phyloP scores from a whole-genome alignment of 352 stramenopile species.

The Elongisporangium undulatum region DNA sequence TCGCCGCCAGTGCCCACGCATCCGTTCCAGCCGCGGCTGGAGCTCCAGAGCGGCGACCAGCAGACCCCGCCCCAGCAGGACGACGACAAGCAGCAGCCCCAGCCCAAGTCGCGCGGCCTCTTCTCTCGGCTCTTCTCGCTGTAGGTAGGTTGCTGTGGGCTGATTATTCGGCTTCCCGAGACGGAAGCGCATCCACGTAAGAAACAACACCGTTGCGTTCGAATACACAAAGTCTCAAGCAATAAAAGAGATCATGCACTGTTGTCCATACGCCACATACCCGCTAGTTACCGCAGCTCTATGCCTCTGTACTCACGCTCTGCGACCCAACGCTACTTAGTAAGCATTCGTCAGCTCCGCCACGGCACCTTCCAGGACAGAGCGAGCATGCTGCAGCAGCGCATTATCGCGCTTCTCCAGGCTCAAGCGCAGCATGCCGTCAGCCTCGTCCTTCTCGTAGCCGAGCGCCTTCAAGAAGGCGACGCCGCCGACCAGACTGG shows the following conservation, averaged over 20 bases:
- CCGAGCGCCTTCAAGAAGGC: constrained; percentile 83
- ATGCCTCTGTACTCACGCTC: not conserved
- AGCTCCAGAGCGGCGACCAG: constrained; percentile 18
- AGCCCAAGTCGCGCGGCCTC: constrained; percentile 35
- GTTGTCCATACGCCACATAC: not conserved
- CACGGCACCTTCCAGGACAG: constrained; percentile 53
- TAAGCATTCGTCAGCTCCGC: constrained; percentile 47
- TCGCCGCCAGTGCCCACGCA: constrained; percentile 61
- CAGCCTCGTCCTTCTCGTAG: constrained; percentile 84
- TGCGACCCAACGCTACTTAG: constrained; percentile 2
- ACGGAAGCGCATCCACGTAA: not conserved
- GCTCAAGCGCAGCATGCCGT: constrained; percentile 60
- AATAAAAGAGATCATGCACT: not conserved
- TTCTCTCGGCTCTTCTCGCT: constrained; percentile 77
- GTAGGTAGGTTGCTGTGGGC: constrained; percentile 12
- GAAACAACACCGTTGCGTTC: not conserved
- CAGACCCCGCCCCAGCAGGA: constrained; percentile 7
- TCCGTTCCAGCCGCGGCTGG: constrained; percentile 41
- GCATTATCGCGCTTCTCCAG: constrained; percentile 54
- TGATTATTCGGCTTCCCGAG: not conserved
- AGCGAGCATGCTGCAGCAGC: constrained; percentile 58
- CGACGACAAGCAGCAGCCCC: constrained; percentile 16
- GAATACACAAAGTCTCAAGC: not conserved
- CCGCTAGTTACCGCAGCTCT: not conserved
- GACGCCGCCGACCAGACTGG: constrained; percentile 76